phyloP scores from a whole-genome alignment of 2,329 filamentous ascomycete genomes.

The Fusarium ambrosium region DNA sequence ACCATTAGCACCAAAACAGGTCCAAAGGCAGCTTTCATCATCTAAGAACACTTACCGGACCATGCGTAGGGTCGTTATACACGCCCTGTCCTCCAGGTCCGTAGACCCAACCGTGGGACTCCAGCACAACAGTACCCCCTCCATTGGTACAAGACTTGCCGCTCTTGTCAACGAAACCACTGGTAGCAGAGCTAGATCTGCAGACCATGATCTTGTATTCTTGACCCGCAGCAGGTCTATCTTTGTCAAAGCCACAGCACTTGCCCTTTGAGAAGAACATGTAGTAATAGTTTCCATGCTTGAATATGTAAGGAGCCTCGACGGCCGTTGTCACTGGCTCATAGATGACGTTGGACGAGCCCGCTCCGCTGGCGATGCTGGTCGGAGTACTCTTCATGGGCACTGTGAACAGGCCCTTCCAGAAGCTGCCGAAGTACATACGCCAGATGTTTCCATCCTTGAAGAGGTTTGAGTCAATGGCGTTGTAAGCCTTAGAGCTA shows the following conservation, averaged over 20 bases:
- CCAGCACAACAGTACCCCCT: slow-evolving; percentile 73
- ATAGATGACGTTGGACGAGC: slow-evolving; percentile 47
- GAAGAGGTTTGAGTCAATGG: slow-evolving; percentile 71
- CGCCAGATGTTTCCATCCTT: slow-evolving; percentile 60
- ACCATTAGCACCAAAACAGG: slow-evolving; percentile 16
- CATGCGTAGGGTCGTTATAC: slow-evolving; percentile 46
- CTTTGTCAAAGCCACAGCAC: slow-evolving; percentile 71
- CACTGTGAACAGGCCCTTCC: slow-evolving; percentile 73
- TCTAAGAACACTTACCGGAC: slow-evolving; percentile 12
- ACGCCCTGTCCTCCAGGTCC: slow-evolving; percentile 73
- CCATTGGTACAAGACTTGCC: slow-evolving; percentile 70
- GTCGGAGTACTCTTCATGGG: slow-evolving; percentile 57
- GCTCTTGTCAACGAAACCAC: slow-evolving; percentile 69
- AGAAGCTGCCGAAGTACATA: slow-evolving; percentile 78
- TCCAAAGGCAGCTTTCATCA: neutral
- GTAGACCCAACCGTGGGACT: slow-evolving; percentile 71
- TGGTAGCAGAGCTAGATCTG: slow-evolving; percentile 64
- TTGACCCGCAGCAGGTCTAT: slow-evolving; percentile 64
- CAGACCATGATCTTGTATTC: slow-evolving; percentile 78
- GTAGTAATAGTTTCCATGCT: slow-evolving; percentile 71
- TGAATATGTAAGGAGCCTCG: slow-evolving; percentile 70
- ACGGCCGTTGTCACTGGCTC: slow-evolving; percentile 67
- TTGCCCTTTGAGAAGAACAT: slow-evolving; percentile 73
- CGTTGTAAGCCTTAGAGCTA: slow-evolving; percentile 65
- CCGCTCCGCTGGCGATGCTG: slow-evolving; percentile 36